Base-by-base conservation (phyloP, 345 rosid species). In the Psidium friedrichsthalianum region DNA sequence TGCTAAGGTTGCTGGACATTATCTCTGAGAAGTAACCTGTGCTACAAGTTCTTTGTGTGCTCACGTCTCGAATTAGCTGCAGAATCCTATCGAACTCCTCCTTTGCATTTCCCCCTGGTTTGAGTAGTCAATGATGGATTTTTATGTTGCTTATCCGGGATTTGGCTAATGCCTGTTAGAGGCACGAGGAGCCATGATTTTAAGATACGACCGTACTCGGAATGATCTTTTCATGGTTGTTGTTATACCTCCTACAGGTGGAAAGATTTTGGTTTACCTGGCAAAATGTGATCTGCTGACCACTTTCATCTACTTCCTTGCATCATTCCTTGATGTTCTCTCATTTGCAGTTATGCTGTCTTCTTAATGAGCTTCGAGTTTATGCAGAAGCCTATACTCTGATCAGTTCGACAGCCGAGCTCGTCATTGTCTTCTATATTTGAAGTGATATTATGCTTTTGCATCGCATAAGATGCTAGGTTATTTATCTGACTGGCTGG, bases 401-500 rank as follows among this genome's bases (percentile, higher is more conserved):
- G 47, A 21, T 69, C 47, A 69, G 78, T 69, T 36, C 6, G 2
- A 69, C 6, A 5, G 47, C 25, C 3, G 47, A 36, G 47, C 47
- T 69, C 0, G 14, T 0, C 47, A 4, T 0, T 4, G 78, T 69
- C 78, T 32, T 69, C 13, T 69, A 2, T 9, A 4, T 44, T 69
- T 16, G 6, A 8, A 36, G 6, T 40, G 3, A 32, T 69, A 7
- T 36, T 1, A 69, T 69, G 78, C 47, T 69, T 32, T 69, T 69
- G 78, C 47, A 69, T 69, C 36, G 47, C 13, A 32, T 69, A 36
- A 69, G 25, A 32, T 69, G 18, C 47, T 51, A 14, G 47, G 47
- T 95, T 0, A 94, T 93, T 6, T 95, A 94, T 44, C 84, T 95
- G 56, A 89, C 95, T 8, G 96, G 98, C 47, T 69, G 78, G 78